A percentile compares a stretch with the other conserved stretches of the same genome.
Conservation (phyloP, 2,329 filamentous ascomycete genomes). For the Ceratocystis papillata region DNA sequence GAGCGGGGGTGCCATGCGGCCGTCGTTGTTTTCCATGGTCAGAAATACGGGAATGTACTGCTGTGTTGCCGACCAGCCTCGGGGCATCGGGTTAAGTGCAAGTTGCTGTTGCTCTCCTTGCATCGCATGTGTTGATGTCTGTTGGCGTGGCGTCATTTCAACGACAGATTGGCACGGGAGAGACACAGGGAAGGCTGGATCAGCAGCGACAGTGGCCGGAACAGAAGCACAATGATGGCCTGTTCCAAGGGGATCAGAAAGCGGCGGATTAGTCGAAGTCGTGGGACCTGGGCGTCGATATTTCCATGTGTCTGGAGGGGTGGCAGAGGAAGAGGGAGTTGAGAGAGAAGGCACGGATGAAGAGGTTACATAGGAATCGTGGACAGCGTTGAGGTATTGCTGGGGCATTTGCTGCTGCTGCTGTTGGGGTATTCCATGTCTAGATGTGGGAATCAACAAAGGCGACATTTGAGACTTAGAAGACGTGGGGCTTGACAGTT, state of each 20-base stretch:
- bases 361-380: conserved; percentile 1
- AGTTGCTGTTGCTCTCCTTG: conserved; percentile 3
- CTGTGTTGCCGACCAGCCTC: conserved; percentile 9
- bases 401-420: conserved; percentile 9
- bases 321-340: conserved; percentile 14
- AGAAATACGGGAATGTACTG: conserved; percentile 15
- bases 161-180: conserved; percentile 15
- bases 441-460: conserved; percentile 6
- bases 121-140: neutral
- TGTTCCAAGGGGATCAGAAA: conserved; percentile 2
- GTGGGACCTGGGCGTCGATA: neutral
- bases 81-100: neutral
- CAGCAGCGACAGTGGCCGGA: neutral
- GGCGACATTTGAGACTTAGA: conserved; percentile 23
- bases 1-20: neutral
- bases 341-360: conserved; percentile 8
- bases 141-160: neutral
- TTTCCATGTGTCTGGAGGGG: conserved; percentile 19
- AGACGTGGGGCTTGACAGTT: conserved; percentile 22
- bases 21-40: neutral
- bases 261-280: neutral
- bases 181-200: conserved; percentile 16
- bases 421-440: conserved; percentile 1
- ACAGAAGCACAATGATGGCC: conserved; percentile 5
- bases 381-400: neutral